Base-by-base conservation (phyloP, 176 grass and related monocot genomes). In the Melocanna baccifera region DNA sequence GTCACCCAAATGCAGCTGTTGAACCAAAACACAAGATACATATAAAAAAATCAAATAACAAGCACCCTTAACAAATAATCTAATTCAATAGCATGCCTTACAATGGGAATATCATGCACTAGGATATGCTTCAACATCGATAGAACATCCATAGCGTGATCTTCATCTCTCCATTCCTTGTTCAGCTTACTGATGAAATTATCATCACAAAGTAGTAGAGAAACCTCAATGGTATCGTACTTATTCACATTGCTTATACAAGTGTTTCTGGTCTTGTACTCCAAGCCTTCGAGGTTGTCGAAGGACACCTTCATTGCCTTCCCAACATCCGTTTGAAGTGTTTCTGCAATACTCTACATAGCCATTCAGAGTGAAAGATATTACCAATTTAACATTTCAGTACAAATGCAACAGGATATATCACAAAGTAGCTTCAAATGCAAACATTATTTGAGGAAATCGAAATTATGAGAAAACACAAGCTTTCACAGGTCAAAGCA, bases 1-100 rank as follows among this genome's bases (percentile, higher is more conserved):
- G 42, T 94, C 96, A 64, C 96, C 93, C 69, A 98, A 90, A 55
- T 95, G 91, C 72, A 98, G 73, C 96, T 95, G 87, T 83, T 53
- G 26, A 66, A 87, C 63, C 46, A 84, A 75, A 75, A 89, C 15
- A 30, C 62, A 86, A 62, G 48, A 77, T 42, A 12, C 12, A 50
- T 56, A 26, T 0, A 6, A 57, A 40, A 57, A 36, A 5, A 36
- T 50, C 10, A 75, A 46, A 58, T 8, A 48, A 59, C 15, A 81
- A 61, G 18, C 66, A 89, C 46, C 26, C 16, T 18, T 39, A 79
- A 28, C 41, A 69, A 61, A 51, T 20, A 39, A 22, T 66, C 20
- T n/a, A 18, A 41, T 22, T 64, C 25, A 53, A 73, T 41, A 79
- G 61, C 0, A 30, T 15, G 51, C 29, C 90, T 66, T 36, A 73